Evolutionary conservation across 75 land plant genomes (phyloP).

Genomic region (Selaginella moellendorffii): DNA sequence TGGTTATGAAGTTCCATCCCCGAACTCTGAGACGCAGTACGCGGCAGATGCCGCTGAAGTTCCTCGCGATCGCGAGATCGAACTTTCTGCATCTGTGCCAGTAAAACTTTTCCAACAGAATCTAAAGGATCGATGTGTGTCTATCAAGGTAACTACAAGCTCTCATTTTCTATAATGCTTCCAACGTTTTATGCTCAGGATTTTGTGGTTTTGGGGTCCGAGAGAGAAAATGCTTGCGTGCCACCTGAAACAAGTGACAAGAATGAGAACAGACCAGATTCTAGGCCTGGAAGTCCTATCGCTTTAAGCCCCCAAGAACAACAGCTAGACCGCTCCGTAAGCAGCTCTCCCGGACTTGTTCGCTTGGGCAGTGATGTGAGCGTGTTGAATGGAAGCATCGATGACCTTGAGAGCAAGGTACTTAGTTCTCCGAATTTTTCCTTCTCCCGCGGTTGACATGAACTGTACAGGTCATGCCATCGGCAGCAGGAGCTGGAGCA

Average conservation of each 20-base stretch:
- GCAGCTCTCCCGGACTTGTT: conserved; percentile 52
- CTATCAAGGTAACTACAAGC: neutral
- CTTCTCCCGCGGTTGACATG: too few relatives aligned
- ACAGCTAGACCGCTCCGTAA: conserved; percentile 78
- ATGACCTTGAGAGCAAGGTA: neutral
- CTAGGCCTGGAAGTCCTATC: conserved; percentile 33
- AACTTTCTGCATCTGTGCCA: neutral
- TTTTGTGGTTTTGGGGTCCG: neutral
- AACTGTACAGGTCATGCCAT: conserved; percentile 65
- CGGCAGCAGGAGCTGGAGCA: conserved; percentile 99
- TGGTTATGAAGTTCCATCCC: neutral
- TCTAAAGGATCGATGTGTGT: neutral
- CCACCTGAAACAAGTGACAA: neutral
- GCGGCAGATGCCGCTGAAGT: neutral
- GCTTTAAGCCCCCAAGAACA: conserved; percentile 36
- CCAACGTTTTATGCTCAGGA: too few relatives aligned
- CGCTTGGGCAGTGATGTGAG: conserved; percentile 40
- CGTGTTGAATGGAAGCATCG: conserved; percentile 20
- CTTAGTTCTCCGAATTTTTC: too few relatives aligned
- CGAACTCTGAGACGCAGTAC: neutral
- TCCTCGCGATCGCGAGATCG: neutral
- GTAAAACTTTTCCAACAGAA: neutral
- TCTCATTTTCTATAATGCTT: neutral
- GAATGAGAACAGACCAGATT: conserved; percentile 35
- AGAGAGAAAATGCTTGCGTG: neutral